These are phyloP conservation scores for Geotrichum fermentans DNA, from an alignment of 1,139 yeast genomes.

Conservation along the genomic window DNA sequence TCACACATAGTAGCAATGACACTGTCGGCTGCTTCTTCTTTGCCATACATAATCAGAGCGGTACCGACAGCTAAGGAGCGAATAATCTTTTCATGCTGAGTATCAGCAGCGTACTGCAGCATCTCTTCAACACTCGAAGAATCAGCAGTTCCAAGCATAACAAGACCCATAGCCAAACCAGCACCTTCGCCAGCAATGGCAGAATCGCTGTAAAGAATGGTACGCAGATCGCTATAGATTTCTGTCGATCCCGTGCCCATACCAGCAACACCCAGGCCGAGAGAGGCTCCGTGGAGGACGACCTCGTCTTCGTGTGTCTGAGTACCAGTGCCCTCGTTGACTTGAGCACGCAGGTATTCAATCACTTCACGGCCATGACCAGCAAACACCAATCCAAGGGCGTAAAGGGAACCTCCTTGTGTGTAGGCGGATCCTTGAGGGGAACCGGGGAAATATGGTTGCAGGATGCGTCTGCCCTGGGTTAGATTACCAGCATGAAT, in stretches of 20 bases:
- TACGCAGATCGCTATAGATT: constrained; percentile 77
- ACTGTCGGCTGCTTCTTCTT: constrained; percentile 76
- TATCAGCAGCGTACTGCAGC: constrained; percentile 89
- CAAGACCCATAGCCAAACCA: constrained; percentile 92
- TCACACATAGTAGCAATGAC: constrained; percentile 60
- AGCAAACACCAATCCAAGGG: constrained; percentile 89
- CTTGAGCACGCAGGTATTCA: constrained; percentile 68
- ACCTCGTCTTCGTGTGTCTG: constrained; percentile 72
- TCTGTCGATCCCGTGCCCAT: constrained; percentile 80
- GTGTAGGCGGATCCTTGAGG: constrained; percentile 58
- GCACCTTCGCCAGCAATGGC: constrained; percentile 97
- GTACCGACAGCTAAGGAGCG: constrained; percentile 88
- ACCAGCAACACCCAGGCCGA: constrained; percentile 95
- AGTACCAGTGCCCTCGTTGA: constrained; percentile 56
- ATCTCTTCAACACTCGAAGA: constrained; percentile 70
- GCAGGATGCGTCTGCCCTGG: constrained; percentile 80
- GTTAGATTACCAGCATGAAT: constrained; percentile 92
- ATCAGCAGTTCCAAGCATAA: constrained; percentile 90
- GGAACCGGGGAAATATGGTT: constrained; percentile 87
- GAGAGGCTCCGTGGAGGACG: constrained; percentile 89
- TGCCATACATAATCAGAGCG: constrained; percentile 80
- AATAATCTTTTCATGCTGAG: constrained; percentile 91
- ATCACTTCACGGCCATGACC: constrained; percentile 92
- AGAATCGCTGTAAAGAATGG: constrained; percentile 80
- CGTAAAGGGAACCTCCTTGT: constrained; percentile 93